Conservation (phyloP, 768 basidiomycete genomes). For the Ramaria rubella region DNA sequence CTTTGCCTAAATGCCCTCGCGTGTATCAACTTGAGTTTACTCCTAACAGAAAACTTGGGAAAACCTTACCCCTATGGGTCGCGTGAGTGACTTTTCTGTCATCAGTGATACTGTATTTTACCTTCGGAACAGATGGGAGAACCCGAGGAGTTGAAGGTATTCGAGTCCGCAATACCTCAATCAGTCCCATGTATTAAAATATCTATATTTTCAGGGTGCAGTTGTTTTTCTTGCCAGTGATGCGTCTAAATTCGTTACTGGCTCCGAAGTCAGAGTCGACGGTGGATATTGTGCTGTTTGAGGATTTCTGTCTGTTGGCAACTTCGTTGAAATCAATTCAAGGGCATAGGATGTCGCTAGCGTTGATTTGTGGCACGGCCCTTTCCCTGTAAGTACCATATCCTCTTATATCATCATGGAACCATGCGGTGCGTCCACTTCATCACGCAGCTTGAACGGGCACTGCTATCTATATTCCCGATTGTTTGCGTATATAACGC, state of each 20-base stretch:
- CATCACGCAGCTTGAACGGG: too few relatives aligned
- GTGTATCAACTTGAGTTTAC: not conserved
- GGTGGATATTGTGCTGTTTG: conserved; percentile 80
- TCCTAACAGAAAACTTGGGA: conserved; percentile 75
- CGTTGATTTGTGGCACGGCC: too few relatives aligned
- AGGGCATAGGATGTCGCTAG: too few relatives aligned
- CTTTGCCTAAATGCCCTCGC: too few relatives aligned
- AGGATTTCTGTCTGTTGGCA: too few relatives aligned
- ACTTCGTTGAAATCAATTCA: too few relatives aligned
- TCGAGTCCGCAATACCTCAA: conserved; percentile 17
- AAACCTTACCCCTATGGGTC: conserved; percentile 77
- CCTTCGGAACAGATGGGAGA: conserved; percentile 64
- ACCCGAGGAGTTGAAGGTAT: conserved; percentile 82
- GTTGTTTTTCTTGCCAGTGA: conserved; percentile 88
- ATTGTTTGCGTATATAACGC: too few relatives aligned
- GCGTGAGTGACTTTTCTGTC: conserved; percentile 39
- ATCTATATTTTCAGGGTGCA: conserved; percentile 52
- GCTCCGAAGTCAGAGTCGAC: conserved; percentile 77
- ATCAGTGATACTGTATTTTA: conserved; percentile 6
- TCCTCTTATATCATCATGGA: too few relatives aligned
- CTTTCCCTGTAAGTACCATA: too few relatives aligned
- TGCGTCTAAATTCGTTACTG: conserved; percentile 86
- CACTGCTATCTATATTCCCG: too few relatives aligned
- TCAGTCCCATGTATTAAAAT: conserved; percentile 2
- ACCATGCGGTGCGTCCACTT: too few relatives aligned